A percentile compares a stretch with the other conserved stretches of the same genome.
Evolutionary conservation across 495 filamentous ascomycete species (phyloP).

Genomic region (Paragyromitra xinjiangensis): DNA sequence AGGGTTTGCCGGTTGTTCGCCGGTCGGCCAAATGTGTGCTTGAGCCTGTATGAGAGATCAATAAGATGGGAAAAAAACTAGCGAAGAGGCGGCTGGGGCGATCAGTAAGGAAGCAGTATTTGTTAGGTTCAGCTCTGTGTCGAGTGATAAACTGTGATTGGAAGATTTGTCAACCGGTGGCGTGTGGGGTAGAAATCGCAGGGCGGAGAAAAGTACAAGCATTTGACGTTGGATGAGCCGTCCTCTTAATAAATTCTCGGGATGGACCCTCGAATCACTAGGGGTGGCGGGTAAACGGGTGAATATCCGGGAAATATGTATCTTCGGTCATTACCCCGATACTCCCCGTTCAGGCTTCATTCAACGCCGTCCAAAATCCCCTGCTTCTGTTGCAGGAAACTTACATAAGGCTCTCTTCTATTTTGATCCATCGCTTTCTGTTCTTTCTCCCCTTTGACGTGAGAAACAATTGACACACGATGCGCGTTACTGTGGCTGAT

Average conservation of each 20-base stretch:
- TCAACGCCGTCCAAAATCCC: neutral
- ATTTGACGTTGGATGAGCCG: neutral
- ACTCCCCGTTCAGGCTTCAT: conserved; percentile 24
- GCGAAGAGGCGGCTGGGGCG: neutral
- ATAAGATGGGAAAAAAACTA: neutral
- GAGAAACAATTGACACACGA: neutral
- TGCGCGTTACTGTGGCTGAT: conserved; percentile 14
- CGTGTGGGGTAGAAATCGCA: neutral
- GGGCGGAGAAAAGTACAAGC: neutral
- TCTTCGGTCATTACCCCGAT: conserved; percentile 17
- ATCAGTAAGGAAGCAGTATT: neutral
- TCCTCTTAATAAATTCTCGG: neutral
- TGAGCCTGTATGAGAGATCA: neutral
- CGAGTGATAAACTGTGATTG: neutral
- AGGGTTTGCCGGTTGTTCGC: neutral
- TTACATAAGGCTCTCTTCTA: neutral
- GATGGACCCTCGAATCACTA: neutral
- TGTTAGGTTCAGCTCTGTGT: neutral
- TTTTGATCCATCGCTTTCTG: neutral
- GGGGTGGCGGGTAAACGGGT: conserved; percentile 11
- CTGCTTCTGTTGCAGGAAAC: neutral
- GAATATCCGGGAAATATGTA: conserved; percentile 22
- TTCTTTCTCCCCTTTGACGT: neutral
- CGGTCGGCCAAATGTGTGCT: too few relatives aligned
- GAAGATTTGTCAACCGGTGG: neutral